Evolutionary conservation across 2,329 filamentous ascomycete genomes (phyloP).

Genomic region (Talaromyces islandicus): DNA sequence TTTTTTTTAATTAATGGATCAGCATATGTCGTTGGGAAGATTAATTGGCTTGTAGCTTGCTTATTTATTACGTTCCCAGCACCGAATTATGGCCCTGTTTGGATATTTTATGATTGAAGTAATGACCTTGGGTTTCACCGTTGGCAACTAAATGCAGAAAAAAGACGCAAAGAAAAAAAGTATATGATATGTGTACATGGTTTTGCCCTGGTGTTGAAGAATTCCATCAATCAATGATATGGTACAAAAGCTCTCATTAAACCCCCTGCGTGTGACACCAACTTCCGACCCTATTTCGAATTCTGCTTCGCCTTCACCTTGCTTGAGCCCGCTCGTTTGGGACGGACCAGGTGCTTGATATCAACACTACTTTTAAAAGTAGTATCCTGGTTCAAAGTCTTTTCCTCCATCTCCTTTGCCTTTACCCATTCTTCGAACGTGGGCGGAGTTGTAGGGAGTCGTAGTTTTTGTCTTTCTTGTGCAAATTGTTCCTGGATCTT

Average conservation of each 20-base stretch:
- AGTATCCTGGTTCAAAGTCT: constrained; percentile 19
- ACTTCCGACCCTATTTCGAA: background rate
- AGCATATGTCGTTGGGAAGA: background rate
- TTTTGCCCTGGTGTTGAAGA: background rate
- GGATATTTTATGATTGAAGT: background rate
- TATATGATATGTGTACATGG: background rate
- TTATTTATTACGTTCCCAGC: background rate
- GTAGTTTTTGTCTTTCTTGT: constrained; percentile 58
- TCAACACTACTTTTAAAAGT: constrained; percentile 21
- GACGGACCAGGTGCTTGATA: constrained; percentile 18
- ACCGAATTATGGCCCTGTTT: background rate
- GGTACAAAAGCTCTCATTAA: background rate
- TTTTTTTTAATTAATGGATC: background rate
- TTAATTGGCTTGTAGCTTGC: background rate
- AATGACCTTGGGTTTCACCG: background rate
- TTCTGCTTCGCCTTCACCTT: background rate
- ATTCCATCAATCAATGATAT: constrained; percentile 7
- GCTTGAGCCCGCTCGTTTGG: background rate
- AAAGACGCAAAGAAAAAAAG: background rate
- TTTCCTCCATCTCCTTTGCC: constrained; percentile 35
- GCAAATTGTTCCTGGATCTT: constrained; percentile 61
- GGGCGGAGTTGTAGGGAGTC: constrained; percentile 49
- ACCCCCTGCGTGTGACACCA: background rate
- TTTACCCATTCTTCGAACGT: constrained; percentile 39
- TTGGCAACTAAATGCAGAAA: background rate